Evolutionary conservation across 2,329 filamentous ascomycete species (phyloP).

Genomic region (Teratosphaeria nubilosa): DNA sequence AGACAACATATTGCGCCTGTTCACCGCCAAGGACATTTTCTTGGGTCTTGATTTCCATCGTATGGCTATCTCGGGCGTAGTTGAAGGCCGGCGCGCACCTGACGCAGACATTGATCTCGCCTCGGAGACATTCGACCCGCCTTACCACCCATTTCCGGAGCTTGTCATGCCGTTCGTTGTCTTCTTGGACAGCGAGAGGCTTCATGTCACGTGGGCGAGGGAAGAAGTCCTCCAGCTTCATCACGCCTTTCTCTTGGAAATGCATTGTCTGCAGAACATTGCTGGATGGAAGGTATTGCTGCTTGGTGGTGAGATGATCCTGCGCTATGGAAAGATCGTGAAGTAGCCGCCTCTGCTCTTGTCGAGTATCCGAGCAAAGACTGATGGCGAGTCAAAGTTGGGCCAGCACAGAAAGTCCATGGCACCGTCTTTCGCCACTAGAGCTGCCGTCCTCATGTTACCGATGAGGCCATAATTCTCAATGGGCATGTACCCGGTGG

Average conservation of each 20-base stretch:
- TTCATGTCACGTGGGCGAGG: background rate
- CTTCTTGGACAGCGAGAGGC: background rate
- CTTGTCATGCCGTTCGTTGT: background rate
- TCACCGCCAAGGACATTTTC: background rate
- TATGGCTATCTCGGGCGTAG: background rate
- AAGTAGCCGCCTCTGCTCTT: background rate
- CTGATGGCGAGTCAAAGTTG: background rate
- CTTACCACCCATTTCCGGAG: background rate
- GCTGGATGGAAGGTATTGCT: background rate
- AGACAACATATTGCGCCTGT: background rate
- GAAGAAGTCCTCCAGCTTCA: background rate
- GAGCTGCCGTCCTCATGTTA: background rate
- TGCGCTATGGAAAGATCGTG: background rate
- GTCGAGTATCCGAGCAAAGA: background rate
- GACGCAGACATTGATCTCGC: background rate
- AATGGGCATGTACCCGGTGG: background rate
- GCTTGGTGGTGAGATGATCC: background rate
- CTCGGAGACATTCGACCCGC: background rate
- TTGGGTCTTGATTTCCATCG: background rate
- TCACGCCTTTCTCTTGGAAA: background rate
- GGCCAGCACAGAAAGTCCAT: slow-evolving; percentile 1
- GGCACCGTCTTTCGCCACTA: background rate
- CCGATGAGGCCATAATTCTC: background rate
- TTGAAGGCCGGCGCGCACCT: background rate
- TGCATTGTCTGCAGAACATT: background rate